phyloP scores from a whole-genome alignment of 805 yeast species.

The Yarrowia osloensis region DNA sequence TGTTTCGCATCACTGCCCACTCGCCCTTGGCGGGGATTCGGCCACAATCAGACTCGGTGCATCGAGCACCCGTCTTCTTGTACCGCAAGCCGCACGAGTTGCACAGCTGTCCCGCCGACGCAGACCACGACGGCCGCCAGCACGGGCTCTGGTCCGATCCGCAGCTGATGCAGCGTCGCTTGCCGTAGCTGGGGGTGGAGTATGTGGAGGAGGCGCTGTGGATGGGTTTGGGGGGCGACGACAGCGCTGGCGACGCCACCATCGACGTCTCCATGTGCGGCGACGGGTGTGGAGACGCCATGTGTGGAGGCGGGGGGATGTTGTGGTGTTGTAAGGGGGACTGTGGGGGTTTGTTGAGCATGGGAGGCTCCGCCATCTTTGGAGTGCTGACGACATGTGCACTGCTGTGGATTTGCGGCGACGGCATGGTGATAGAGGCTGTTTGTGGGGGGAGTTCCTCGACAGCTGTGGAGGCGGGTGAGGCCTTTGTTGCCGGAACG shows the following conservation, averaged over 20 bases:
- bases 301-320: constrained; percentile 14
- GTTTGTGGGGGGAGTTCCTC: neutral
- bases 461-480: neutral
- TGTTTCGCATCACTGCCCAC: constrained; percentile 78
- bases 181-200: constrained; percentile 10
- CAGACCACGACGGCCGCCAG: constrained; percentile 98
- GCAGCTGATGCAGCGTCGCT: constrained; percentile 82
- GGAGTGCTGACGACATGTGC: neutral
- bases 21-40: constrained; percentile 96
- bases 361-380: neutral
- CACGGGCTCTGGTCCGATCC: constrained; percentile 91
- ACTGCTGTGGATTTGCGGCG: neutral
- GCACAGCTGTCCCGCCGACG: constrained; percentile 89
- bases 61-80: constrained; percentile 91
- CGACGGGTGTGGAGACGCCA: constrained; percentile 8
- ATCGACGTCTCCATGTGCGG: constrained; percentile 11
- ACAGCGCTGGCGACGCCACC: neutral
- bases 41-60: constrained; percentile 71
- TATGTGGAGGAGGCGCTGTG: neutral
- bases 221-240: constrained; percentile 7
- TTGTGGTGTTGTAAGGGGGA: constrained; percentile 17
- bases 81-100: constrained; percentile 94
- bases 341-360: constrained; percentile 26
- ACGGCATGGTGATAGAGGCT: neutral
- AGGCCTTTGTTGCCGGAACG: neutral